phyloP scores from a whole-genome alignment of 78 protist species.

The Dictyostelium intermedium region DNA sequence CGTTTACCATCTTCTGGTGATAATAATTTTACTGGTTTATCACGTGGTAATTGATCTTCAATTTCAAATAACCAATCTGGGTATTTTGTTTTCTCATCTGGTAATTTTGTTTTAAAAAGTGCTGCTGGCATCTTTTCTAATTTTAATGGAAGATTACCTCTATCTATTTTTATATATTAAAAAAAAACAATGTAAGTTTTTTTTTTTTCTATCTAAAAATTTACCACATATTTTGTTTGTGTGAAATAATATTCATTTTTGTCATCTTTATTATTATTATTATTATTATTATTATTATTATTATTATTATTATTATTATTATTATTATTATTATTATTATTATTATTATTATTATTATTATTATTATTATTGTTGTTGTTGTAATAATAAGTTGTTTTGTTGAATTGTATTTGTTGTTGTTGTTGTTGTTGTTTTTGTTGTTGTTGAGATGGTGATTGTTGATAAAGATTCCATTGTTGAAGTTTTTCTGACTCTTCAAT shows the following conservation, averaged over 20 bases:
- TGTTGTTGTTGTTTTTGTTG: neutral
- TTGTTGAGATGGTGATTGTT: neutral
- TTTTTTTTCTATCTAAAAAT: no score
- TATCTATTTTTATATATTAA: constrained; percentile 11
- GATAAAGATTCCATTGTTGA: neutral
- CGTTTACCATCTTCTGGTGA: constrained; percentile 66
- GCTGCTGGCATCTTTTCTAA: constrained; percentile 25
- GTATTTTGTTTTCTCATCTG: constrained; percentile 19
- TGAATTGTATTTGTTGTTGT: no score
- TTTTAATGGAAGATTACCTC: constrained; percentile 55
- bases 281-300: no score
- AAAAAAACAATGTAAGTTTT: neutral
- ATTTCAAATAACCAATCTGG: constrained; percentile 47
- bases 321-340: no score
- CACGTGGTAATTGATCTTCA: constrained; percentile 57
- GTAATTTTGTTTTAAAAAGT: constrained; percentile 1
- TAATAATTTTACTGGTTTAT: constrained; percentile 37
- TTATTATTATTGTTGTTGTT: neutral
- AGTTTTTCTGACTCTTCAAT: neutral
- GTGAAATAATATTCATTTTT: no score
- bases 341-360: no score
- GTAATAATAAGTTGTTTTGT: neutral
- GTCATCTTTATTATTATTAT: no score
- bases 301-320: no score
- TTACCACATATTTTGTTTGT: no score